These are phyloP conservation scores for Lipomyces chichibuensis DNA, from an alignment of 805 yeast genomes.

Conservation along the genomic window DNA sequence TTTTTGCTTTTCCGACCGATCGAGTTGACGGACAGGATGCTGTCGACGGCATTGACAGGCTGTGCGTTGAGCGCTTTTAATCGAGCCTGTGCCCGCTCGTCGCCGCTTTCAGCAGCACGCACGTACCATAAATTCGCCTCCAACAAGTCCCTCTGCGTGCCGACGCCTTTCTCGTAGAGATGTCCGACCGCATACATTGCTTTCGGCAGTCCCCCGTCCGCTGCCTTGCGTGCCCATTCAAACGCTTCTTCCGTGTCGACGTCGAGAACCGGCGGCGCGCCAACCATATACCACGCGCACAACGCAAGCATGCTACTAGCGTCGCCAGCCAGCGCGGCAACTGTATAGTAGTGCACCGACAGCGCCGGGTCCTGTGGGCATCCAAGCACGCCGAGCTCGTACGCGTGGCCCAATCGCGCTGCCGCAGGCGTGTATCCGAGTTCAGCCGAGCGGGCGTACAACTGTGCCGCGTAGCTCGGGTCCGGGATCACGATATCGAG, in stretches of 20 bases:
- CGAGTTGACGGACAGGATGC: neutral
- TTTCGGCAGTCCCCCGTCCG: constrained; percentile 69
- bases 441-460: constrained; percentile 85
- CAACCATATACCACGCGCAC: constrained; percentile 96
- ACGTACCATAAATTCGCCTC: constrained; percentile 75
- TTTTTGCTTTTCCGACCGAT: neutral
- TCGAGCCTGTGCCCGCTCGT: constrained; percentile 53
- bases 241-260: constrained; percentile 83
- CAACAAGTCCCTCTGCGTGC: constrained; percentile 62
- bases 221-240: constrained; percentile 92
- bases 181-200: constrained; percentile 86
- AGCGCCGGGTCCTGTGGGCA: constrained; percentile 78
- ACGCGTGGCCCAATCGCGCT: constrained; percentile 74
- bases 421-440: constrained; percentile 84
- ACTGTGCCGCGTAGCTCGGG: constrained; percentile 76
- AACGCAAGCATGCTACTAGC: constrained; percentile 86
- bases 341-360: constrained; percentile 88
- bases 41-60: constrained; percentile 8
- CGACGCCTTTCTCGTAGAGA: constrained; percentile 85
- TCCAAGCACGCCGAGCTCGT: constrained; percentile 72
- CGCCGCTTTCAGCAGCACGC: constrained; percentile 68
- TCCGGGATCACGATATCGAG: constrained; percentile 86
- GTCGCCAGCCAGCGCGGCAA: constrained; percentile 88
- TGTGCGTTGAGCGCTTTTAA: constrained; percentile 20
- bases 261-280: constrained; percentile 79